Percentiles rank a stretch among this genome's conserved stretches.
These are phyloP conservation scores for Citeromyces hawaiiensis DNA, from an alignment of 1,139 yeast species.

Conservation along the genomic window DNA sequence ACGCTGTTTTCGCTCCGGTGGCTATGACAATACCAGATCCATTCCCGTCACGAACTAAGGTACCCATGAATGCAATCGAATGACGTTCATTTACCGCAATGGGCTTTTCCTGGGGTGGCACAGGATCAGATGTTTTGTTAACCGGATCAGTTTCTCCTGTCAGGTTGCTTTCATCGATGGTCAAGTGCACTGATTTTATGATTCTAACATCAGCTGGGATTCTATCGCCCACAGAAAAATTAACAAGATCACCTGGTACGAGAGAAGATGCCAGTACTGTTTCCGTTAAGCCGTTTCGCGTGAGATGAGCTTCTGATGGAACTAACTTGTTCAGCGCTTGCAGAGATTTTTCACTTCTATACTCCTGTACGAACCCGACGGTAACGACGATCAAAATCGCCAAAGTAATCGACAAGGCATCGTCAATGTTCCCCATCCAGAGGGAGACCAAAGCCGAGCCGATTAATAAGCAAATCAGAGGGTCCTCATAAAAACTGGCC, in stretches of 20 bases:
- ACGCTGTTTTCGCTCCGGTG: slow-evolving; percentile 77
- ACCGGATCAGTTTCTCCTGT: slow-evolving; percentile 93
- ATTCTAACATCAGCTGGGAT: slow-evolving; percentile 89
- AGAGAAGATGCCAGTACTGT: slow-evolving; percentile 74
- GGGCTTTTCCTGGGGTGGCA: slow-evolving; percentile 13
- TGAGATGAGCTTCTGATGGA: slow-evolving; percentile 85
- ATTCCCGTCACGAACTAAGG: slow-evolving; percentile 87
- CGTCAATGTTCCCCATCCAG: slow-evolving; percentile 87
- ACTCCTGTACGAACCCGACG: slow-evolving; percentile 94
- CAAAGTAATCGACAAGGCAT: slow-evolving; percentile 76
- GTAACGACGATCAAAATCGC: slow-evolving; percentile 86
- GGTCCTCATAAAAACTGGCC: slow-evolving; percentile 76
- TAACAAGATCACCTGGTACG: slow-evolving; percentile 92
- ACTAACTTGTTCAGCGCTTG: slow-evolving; percentile 86
- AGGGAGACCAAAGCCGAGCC: slow-evolving; percentile 82
- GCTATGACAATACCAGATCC: slow-evolving; percentile 91
- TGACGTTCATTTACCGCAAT: slow-evolving; percentile 52
- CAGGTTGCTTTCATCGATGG: slow-evolving; percentile 82
- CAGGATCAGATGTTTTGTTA: slow-evolving; percentile 30
- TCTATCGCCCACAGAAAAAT: slow-evolving; percentile 82
- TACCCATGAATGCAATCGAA: slow-evolving; percentile 89
- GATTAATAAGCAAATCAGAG: slow-evolving; percentile 70
- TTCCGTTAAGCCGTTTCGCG: slow-evolving; percentile 64
- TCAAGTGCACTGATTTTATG: slow-evolving; percentile 60
- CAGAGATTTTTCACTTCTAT: slow-evolving; percentile 82